Evolutionary conservation across 768 basidiomycete species (phyloP).

Genomic region (Austroboletus festivus): DNA sequence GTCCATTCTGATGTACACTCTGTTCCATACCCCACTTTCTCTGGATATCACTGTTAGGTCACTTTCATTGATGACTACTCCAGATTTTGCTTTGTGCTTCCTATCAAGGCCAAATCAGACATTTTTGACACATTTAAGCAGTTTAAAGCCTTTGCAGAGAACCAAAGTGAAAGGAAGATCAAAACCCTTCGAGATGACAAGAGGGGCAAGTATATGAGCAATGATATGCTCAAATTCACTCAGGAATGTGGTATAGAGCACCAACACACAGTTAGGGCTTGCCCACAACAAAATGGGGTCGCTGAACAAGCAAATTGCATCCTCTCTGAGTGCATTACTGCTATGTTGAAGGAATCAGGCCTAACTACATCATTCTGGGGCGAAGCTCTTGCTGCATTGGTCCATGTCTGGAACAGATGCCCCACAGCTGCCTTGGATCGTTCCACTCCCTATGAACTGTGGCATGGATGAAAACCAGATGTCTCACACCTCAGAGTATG

Average conservation of each 20-base stretch:
- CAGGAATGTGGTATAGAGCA: conserved; percentile 10
- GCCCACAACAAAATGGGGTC: conserved; percentile 3
- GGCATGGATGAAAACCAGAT: no score
- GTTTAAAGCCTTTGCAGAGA: conserved; percentile 32
- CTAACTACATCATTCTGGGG: conserved; percentile 6
- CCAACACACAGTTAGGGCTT: conserved; percentile 1
- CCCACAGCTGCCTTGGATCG: conserved; percentile 16
- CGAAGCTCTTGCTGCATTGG: conserved; percentile 18
- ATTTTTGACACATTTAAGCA: conserved; percentile 24
- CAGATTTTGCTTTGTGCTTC: conserved; percentile 15
- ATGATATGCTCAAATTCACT: conserved; percentile 19
- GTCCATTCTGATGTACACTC: conserved; percentile 23
- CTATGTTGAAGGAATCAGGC: conserved; percentile 11
- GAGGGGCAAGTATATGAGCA: conserved; percentile 31
- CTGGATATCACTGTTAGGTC: conserved; percentile 7
- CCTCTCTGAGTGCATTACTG: conserved; percentile 11
- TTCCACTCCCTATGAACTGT: conserved; percentile 7
- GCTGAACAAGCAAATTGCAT: background rate
- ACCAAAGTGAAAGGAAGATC: conserved; percentile 13
- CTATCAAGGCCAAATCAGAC: conserved; percentile 21
- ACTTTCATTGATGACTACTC: conserved; percentile 10
- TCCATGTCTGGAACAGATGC: conserved; percentile 19
- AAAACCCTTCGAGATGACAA: conserved; percentile 25
- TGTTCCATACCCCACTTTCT: conserved; percentile 3
- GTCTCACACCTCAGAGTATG: no score